Conservation (phyloP, 495 filamentous ascomycete genomes). For the Aspergillus baeticus region DNA sequence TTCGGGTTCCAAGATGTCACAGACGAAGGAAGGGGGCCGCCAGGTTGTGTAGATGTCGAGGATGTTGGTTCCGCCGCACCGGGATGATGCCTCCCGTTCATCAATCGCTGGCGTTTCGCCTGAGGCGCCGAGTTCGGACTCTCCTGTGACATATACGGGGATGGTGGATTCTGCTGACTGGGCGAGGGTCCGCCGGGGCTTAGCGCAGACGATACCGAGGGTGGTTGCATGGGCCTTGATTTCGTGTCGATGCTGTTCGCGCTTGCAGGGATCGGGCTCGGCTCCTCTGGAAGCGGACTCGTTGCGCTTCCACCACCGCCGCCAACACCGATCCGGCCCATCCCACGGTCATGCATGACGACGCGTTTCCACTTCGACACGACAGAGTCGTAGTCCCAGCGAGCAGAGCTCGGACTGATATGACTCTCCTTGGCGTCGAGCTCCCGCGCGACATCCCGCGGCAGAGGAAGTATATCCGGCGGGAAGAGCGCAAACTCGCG, state of each 20-base stretch:
- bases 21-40: too few relatives aligned
- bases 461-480: slow-evolving; percentile 60
- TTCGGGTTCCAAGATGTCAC: too few relatives aligned
- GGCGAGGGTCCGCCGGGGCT: slow-evolving; percentile 38
- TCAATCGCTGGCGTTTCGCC: slow-evolving; percentile 42
- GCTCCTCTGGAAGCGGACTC: slow-evolving; percentile 19
- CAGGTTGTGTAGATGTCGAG: too few relatives aligned
- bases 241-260: slow-evolving; percentile 5
- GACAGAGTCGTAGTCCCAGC: slow-evolving; percentile 57
- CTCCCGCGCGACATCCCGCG: slow-evolving; percentile 44
- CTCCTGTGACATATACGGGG: slow-evolving; percentile 31
- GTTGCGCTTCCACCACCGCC: slow-evolving; percentile 16
- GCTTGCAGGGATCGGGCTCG: not conserved
- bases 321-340: slow-evolving; percentile 40
- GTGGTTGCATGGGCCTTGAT: slow-evolving; percentile 30
- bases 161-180: slow-evolving; percentile 13
- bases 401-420: slow-evolving; percentile 33
- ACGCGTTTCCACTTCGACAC: slow-evolving; percentile 58
- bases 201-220: slow-evolving; percentile 18
- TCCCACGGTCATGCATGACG: slow-evolving; percentile 49
- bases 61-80: too few relatives aligned
- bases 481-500: slow-evolving; percentile 67
- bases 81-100: slow-evolving; percentile 37
- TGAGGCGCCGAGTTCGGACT: slow-evolving; percentile 28
- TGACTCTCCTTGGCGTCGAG: slow-evolving; percentile 37